Conservation (phyloP, 2,329 filamentous ascomycete species). For the Phaeoacremonium minimum region DNA sequence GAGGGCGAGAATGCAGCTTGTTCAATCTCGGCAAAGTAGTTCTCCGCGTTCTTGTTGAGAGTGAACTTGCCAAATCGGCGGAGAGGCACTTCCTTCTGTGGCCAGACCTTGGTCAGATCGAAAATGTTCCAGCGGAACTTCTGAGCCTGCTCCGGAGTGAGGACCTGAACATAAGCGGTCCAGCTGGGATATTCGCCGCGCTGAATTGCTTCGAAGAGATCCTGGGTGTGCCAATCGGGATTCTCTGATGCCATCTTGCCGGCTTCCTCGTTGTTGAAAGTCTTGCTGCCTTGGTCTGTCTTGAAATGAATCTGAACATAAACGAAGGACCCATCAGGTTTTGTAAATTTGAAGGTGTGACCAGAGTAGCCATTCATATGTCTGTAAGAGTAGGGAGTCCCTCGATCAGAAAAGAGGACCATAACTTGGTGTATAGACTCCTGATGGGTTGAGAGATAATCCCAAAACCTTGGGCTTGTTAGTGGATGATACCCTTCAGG, state of each 20-base stretch:
- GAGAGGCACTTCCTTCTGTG: slow-evolving; percentile 57
- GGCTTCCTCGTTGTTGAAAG: slow-evolving; percentile 54
- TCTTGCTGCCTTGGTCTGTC: slow-evolving; percentile 59
- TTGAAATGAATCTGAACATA: slow-evolving; percentile 64
- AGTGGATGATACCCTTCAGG: not conserved
- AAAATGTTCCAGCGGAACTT: slow-evolving; percentile 61
- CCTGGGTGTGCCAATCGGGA: slow-evolving; percentile 59
- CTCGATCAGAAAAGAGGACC: slow-evolving; percentile 62
- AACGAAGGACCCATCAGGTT: slow-evolving; percentile 60
- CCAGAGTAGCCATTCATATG: slow-evolving; percentile 66
- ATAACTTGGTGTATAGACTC: slow-evolving; percentile 62
- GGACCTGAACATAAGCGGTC: slow-evolving; percentile 60
- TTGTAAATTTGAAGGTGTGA: slow-evolving; percentile 64
- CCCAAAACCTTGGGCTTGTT: slow-evolving; percentile 45
- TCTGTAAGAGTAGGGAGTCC: slow-evolving; percentile 60
- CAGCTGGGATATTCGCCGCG: slow-evolving; percentile 58
- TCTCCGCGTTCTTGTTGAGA: slow-evolving; percentile 59
- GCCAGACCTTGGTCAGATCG: slow-evolving; percentile 68
- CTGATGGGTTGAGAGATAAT: slow-evolving; percentile 53
- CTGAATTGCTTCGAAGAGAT: slow-evolving; percentile 61
- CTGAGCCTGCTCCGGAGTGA: slow-evolving; percentile 58
- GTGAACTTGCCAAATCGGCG: slow-evolving; percentile 58
- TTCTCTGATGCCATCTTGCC: slow-evolving; percentile 47
- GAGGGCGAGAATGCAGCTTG: slow-evolving; percentile 64
- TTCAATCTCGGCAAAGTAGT: slow-evolving; percentile 68